phyloP scores from a whole-genome alignment of 768 basidiomycete genomes.

The Macrolepiota dolichaula region DNA sequence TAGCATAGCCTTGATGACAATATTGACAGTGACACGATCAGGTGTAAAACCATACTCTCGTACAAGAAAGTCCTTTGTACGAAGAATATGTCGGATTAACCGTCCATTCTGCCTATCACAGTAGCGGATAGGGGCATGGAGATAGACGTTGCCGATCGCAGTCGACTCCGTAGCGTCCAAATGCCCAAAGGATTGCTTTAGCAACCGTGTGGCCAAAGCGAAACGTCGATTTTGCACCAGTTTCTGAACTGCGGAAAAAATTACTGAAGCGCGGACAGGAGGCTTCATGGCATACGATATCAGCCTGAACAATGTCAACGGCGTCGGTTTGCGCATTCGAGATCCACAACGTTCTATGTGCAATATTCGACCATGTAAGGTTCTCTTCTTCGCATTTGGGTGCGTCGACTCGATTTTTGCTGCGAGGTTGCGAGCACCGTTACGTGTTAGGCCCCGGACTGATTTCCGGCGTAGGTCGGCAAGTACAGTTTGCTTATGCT shows the following conservation, averaged over 20 bases:
- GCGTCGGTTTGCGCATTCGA: not conserved
- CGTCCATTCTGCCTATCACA: constrained; percentile 36
- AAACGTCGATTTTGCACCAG: constrained; percentile 40
- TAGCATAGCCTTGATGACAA: constrained; percentile 60
- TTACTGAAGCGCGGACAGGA: constrained; percentile 21
- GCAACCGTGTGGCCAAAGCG: constrained; percentile 41
- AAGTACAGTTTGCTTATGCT: constrained; percentile 15
- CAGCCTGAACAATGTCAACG: not conserved
- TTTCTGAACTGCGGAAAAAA: constrained; percentile 32
- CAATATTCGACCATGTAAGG: not conserved
- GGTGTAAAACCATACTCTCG: constrained; percentile 47
- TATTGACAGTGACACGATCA: constrained; percentile 70
- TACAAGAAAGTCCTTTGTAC: constrained; percentile 39
- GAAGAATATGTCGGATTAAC: constrained; percentile 40
- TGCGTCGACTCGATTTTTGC: not conserved
- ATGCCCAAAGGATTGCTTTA: constrained; percentile 23
- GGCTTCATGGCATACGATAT: not conserved
- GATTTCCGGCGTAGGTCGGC: constrained; percentile 30
- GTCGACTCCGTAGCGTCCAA: constrained; percentile 34
- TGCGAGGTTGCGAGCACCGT: constrained; percentile 17
- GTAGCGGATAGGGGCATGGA: constrained; percentile 39
- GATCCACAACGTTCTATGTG: not conserved
- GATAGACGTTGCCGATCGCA: constrained; percentile 52
- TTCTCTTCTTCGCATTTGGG: not conserved
- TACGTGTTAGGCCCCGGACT: constrained; percentile 22